These are phyloP conservation scores for Saccharum spontaneum DNA, from an alignment of 176 grass and related monocot genomes.

Conservation along the genomic window DNA sequence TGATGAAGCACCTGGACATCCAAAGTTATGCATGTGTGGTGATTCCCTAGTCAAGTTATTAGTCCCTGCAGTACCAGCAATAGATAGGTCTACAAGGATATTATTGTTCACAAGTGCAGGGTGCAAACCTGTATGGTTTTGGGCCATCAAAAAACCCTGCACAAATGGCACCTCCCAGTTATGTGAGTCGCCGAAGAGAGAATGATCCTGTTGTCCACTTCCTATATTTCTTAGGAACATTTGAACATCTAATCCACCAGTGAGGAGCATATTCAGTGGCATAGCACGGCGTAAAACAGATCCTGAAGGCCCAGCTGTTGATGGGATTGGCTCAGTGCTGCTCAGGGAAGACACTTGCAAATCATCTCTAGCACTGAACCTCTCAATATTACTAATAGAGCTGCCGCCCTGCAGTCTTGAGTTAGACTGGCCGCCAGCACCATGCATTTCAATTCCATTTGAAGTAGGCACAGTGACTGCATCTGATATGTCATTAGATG, in stretches of 20 bases:
- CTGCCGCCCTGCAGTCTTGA: constrained; percentile 34
- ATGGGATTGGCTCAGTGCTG: constrained; percentile 29
- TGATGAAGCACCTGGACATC: constrained; percentile 44
- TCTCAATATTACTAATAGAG: constrained; percentile 38
- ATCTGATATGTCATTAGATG: constrained; percentile 33
- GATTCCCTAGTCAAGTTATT: constrained; percentile 45
- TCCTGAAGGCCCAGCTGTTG: constrained; percentile 37
- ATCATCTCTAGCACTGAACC: constrained; percentile 29
- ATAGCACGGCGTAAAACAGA: constrained; percentile 21
- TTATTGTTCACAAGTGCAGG: constrained; percentile 45
- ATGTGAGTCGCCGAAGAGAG: constrained; percentile 56
- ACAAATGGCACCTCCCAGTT: constrained; percentile 92
- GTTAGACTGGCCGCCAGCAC: constrained; percentile 10
- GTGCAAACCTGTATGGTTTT: constrained; percentile 53
- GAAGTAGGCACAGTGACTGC: constrained; percentile 3
- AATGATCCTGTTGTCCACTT: constrained; percentile 55
- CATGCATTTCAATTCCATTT: constrained; percentile 34
- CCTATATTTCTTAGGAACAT: constrained; percentile 84
- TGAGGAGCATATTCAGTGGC: constrained; percentile 37
- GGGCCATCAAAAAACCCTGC: constrained; percentile 91
- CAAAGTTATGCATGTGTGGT: constrained; percentile 20
- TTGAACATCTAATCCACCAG: constrained; percentile 63
- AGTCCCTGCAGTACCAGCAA: constrained; percentile 16
- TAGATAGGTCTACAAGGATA: constrained; percentile 32
- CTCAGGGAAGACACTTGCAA: constrained; percentile 34